Evolutionary conservation across 164 flowering plant species (phyloP).

Genomic region (Litsea cubeba): DNA sequence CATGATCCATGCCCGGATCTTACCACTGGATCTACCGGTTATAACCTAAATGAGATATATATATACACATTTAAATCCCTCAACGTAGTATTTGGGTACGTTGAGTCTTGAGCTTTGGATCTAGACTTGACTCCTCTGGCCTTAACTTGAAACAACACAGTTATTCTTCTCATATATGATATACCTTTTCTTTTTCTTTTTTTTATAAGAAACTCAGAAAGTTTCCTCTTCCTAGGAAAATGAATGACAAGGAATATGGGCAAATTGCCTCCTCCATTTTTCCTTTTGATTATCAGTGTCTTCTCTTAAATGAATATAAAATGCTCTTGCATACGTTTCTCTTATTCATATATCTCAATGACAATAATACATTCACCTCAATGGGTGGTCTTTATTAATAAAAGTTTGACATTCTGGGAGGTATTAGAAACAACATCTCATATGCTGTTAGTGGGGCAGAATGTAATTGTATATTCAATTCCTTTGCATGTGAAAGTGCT

Average conservation of each 20-base stretch:
- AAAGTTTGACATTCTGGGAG: background rate
- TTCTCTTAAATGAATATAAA: background rate
- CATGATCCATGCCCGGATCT: too few species aligned
- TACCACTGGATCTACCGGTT: too few species aligned
- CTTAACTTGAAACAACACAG: too few species aligned
- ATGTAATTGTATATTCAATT: conserved; percentile 48
- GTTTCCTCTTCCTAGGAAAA: too few species aligned
- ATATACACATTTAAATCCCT: too few species aligned
- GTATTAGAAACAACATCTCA: conserved; percentile 14
- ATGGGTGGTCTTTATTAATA: background rate
- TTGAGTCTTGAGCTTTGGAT: too few species aligned
- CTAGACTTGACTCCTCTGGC: too few species aligned
- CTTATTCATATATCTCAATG: background rate
- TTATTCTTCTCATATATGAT: too few species aligned
- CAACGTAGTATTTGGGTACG: too few species aligned
- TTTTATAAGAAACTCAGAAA: too few species aligned
- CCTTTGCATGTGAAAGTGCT: conserved; percentile 91
- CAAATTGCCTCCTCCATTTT: background rate
- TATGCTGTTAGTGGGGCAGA: conserved; percentile 58
- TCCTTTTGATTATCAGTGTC: background rate
- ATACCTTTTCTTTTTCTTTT: too few species aligned
- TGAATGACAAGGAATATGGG: background rate
- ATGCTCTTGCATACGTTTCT: background rate
- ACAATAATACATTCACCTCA: background rate
- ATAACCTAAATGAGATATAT: too few species aligned